Evolutionary conservation across 2,329 filamentous ascomycete species (phyloP), one percentile per base, ranked within the genome.

Genomic region (Pseudogymnoascus sp.): DNA sequence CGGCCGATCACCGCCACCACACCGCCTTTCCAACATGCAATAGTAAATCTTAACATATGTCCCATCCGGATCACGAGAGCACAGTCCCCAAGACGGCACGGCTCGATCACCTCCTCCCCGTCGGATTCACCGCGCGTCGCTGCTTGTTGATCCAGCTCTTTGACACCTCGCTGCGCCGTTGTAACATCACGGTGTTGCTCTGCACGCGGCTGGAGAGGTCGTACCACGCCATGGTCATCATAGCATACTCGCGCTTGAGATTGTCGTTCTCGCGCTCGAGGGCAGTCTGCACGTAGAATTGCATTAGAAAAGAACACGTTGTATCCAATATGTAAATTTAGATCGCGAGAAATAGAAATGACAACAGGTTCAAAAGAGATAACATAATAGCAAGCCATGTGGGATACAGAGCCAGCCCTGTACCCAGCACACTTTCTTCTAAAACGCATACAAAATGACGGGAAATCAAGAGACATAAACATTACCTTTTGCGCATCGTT

Each of bases 61-160:
- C 25, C 43, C 30, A 16, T 30, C 16, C 30, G 30, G 43, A 18
- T 54, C 43, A 54, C 25, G 43, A 30, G 25, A 6, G 14, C 43
- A 18, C 25, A 18, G 9, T 11, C 25, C 43, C 43, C 2, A 25
- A 12, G 25, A 54, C 43, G 43, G 43, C 43, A 54, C 43, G 43
- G 43, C 43, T 33, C 43, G 30, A n/a, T 54, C 43, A 71, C 61
- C 70, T 64, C 63, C 70, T 65, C 20, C 69, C 69, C 12, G 69
- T 68, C 11, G 70, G 62, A 61, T 86, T 86, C 66, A 88, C 83
- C 78, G 86, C 79, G 71, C 86, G 83, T 71, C 90, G 83, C 79
- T 94, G 90, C 78, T 89, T 92, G 70, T 89, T 89, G 68, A 95
- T 76, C 89, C 89, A 95, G 75, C 89, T 92, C 74, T 85, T 87